These are phyloP conservation scores for Arachis stenosperma DNA, from an alignment of 306 rosid genomes.

Conservation along the genomic window DNA sequence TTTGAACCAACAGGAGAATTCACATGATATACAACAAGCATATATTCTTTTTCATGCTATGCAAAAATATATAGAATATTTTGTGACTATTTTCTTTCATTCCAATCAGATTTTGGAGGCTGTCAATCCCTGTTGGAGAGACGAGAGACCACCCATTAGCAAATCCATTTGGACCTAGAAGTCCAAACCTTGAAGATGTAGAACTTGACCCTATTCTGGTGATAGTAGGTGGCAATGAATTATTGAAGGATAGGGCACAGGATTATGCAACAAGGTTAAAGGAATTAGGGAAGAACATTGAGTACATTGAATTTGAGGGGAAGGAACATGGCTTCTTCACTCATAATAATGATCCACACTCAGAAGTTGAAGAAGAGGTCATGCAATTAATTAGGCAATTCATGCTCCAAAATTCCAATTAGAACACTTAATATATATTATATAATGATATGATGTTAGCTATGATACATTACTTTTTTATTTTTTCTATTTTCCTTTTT, in stretches of 20 bases:
- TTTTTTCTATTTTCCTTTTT: too few species aligned
- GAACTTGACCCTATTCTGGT: slow-evolving; percentile 65
- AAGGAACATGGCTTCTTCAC: slow-evolving; percentile 75
- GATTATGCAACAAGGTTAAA: slow-evolving; percentile 55
- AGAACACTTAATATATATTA: neutral
- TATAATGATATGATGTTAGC: too few species aligned
- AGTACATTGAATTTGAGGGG: slow-evolving; percentile 66
- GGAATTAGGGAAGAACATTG: slow-evolving; percentile 60
- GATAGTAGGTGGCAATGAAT: slow-evolving; percentile 65
- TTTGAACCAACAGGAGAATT: too few species aligned
- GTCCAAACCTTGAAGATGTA: slow-evolving; percentile 52
- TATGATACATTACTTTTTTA: too few species aligned
- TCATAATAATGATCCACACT: slow-evolving; percentile 42
- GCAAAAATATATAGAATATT: too few species aligned
- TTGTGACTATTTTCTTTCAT: neutral
- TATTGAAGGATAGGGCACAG: slow-evolving; percentile 68
- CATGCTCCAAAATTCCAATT: slow-evolving; percentile 50
- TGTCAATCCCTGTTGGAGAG: slow-evolving; percentile 62
- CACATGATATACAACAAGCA: too few species aligned
- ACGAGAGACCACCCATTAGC: slow-evolving; percentile 76
- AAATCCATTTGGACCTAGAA: slow-evolving; percentile 72
- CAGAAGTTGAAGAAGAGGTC: slow-evolving; percentile 47
- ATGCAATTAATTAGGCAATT: slow-evolving; percentile 54
- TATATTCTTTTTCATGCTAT: neutral
- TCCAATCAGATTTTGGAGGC: slow-evolving; percentile 75